phyloP scores from a whole-genome alignment of 176 grass and related monocot genomes.

The Elymus sibiricus region DNA sequence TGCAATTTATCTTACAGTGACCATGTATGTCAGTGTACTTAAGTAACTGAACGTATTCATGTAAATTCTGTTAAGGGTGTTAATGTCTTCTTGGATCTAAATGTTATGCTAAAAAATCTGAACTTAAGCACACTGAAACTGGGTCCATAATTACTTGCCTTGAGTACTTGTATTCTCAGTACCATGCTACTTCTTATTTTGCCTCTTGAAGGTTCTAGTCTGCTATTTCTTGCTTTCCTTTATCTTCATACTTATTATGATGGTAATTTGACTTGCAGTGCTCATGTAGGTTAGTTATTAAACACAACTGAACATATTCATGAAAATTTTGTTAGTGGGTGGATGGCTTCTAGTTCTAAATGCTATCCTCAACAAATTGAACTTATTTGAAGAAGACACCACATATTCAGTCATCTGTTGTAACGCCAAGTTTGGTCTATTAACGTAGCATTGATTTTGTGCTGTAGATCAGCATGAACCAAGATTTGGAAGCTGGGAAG shows the following conservation, averaged over 20 bases:
- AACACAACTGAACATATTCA: neutral
- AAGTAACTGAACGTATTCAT: neutral
- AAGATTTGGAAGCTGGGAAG: too few species aligned
- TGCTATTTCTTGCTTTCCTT: neutral
- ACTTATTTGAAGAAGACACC: too few species aligned
- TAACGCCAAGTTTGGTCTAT: too few species aligned
- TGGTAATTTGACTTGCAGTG: neutral
- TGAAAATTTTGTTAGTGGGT: neutral
- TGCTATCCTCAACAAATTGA: neutral
- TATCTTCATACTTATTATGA: neutral
- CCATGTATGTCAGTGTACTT: neutral
- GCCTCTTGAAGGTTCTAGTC: neutral
- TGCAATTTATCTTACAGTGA: neutral
- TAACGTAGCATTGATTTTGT: too few species aligned
- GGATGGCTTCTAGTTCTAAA: neutral
- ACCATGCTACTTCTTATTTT: neutral
- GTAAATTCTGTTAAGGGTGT: neutral
- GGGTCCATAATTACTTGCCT: neutral
- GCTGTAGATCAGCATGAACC: too few species aligned
- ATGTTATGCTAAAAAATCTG: neutral
- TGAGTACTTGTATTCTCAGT: neutral
- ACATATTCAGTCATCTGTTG: too few species aligned
- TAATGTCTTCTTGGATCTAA: neutral
- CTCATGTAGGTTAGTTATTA: neutral
- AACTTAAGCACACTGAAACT: neutral